Conservation (phyloP, 768 basidiomycete species). For the Scleroderma citrinum region DNA sequence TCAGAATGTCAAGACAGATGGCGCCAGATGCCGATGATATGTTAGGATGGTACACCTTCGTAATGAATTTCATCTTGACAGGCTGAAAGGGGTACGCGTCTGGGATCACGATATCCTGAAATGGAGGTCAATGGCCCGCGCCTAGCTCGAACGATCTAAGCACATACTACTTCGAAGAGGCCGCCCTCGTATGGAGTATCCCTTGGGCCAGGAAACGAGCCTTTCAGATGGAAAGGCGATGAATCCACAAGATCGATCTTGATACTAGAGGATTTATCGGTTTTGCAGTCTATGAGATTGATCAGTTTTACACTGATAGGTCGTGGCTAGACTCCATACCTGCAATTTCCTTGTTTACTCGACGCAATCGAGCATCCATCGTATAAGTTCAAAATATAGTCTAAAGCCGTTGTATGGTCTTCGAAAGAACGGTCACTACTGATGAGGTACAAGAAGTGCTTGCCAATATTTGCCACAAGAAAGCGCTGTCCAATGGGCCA, state of each 20-base stretch:
- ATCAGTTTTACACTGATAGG: constrained; percentile 6
- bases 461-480: too few relatives aligned
- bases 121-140: constrained; percentile 2
- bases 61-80: constrained; percentile 98
- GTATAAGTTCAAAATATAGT: not conserved
- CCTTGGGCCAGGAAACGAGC: constrained; percentile 86
- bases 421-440: not conserved
- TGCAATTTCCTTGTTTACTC: constrained; percentile 92
- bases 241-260: constrained; percentile 83
- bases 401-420: not conserved
- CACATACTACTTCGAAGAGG: constrained; percentile 80
- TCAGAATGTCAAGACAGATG: constrained; percentile 83
- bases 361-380: constrained; percentile 85
- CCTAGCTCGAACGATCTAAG: constrained; percentile 1
- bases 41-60: constrained; percentile 95
- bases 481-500: too few relatives aligned
- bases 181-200: constrained; percentile 94
- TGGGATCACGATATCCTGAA: constrained; percentile 86
- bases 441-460: too few relatives aligned
- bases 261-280: constrained; percentile 87
- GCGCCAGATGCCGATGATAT: constrained; percentile 91
- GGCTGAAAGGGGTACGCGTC: constrained; percentile 91
- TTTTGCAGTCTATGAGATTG: constrained; percentile 75
- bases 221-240: constrained; percentile 87
- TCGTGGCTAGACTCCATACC: constrained; percentile 39